Conservation (phyloP, 768 basidiomycete genomes). For the Tylopilus subfusipes region DNA sequence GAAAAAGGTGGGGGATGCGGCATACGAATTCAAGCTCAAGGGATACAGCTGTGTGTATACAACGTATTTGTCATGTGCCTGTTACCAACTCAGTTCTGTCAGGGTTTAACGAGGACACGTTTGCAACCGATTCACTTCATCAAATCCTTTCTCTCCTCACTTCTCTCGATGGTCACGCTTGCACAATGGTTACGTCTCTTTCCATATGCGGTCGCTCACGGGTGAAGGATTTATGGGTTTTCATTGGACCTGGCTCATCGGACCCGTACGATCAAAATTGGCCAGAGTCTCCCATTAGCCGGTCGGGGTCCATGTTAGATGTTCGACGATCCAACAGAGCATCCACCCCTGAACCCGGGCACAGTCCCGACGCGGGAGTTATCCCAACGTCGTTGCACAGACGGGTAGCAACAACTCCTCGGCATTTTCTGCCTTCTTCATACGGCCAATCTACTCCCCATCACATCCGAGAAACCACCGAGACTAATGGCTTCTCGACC, state of each 20-base stretch:
- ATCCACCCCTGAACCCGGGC: constrained; percentile 30
- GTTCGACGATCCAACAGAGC: constrained; percentile 33
- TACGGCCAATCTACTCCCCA: constrained; percentile 18
- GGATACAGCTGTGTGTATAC: constrained; percentile 67
- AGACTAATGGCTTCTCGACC: constrained; percentile 23
- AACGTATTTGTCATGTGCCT: constrained; percentile 10
- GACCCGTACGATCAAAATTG: constrained; percentile 30
- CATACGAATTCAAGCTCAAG: constrained; percentile 78
- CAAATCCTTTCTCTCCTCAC: constrained; percentile 66
- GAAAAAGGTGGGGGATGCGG: constrained; percentile 67
- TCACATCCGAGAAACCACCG: constrained; percentile 37
- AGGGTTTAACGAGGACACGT: constrained; percentile 81
- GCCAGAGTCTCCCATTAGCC: constrained; percentile 36
- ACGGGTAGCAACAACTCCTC: constrained; percentile 30
- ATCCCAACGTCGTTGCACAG: constrained; percentile 30
- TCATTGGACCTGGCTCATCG: constrained; percentile 50
- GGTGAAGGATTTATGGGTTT: constrained; percentile 76
- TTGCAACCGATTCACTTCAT: constrained; percentile 66
- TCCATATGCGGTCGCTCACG: constrained; percentile 70
- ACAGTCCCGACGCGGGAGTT: constrained; percentile 21
- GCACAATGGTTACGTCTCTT: constrained; percentile 64
- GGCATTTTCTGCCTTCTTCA: constrained; percentile 21
- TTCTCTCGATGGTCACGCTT: constrained; percentile 65
- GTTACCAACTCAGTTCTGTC: constrained; percentile 19
- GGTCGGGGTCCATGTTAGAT: constrained; percentile 35